A percentile compares a stretch with the other conserved stretches of the same genome.
Evolutionary conservation across 805 yeast species (phyloP).

Genomic region (Starmerella geochares): DNA sequence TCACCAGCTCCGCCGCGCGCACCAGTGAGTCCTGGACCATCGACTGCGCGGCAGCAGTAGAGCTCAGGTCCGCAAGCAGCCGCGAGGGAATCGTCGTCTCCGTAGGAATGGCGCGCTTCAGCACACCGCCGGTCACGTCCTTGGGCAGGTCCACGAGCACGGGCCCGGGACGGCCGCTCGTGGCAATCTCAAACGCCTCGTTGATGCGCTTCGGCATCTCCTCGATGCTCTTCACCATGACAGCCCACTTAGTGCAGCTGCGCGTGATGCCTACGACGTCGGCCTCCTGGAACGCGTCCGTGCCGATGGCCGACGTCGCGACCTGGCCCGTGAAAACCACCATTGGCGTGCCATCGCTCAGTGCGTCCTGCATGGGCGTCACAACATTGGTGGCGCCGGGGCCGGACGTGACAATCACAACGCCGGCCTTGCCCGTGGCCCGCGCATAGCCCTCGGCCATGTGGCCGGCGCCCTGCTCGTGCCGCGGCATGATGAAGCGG

Average conservation of each 20-base stretch:
- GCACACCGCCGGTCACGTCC: conserved; percentile 89
- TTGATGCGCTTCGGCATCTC: conserved; percentile 92
- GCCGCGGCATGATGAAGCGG: conserved; percentile 85
- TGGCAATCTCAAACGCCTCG: conserved; percentile 96
- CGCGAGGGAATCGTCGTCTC: conserved; percentile 54
- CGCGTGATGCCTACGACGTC: conserved; percentile 95
- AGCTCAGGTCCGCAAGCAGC: conserved; percentile 60
- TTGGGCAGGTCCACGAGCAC: conserved; percentile 95
- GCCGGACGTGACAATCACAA: conserved; percentile 95
- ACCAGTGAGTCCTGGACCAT: conserved; percentile 63
- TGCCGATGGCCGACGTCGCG: conserved; percentile 88
- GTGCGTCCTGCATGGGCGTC: conserved; percentile 97
- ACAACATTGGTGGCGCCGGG: conserved; percentile 98
- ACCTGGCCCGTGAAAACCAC: conserved; percentile 97
- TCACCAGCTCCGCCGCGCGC: conserved; percentile 68
- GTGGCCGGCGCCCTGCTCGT: conserved; percentile 99
- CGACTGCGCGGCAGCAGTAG: conserved; percentile 52
- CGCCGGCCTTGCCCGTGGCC: conserved; percentile 93
- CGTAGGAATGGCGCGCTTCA: conserved; percentile 81
- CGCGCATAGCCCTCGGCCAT: conserved; percentile 99
- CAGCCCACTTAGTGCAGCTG: conserved; percentile 98
- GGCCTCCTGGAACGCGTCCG: conserved; percentile 99
- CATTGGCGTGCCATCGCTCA: conserved; percentile 94
- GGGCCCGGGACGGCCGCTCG: conserved; percentile 95
- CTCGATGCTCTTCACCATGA: conserved; percentile 89